Percentiles rank a stretch among this genome's conserved stretches.
Evolutionary conservation across 768 basidiomycete species (phyloP).

Genomic region (Naganishia randhawae): DNA sequence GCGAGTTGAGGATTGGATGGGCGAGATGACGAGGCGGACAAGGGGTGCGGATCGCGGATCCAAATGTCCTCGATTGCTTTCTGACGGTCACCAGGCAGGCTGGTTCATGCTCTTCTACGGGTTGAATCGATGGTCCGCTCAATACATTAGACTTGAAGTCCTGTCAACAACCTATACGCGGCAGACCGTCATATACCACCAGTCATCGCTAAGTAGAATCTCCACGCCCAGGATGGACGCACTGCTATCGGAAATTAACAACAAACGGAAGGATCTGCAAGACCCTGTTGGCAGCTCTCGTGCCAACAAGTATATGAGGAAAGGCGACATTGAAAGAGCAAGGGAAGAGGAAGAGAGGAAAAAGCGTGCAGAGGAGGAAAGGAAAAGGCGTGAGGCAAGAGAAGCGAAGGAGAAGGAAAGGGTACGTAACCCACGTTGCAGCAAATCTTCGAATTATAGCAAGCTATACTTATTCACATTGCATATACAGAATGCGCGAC

Average conservation of each 20-base stretch:
- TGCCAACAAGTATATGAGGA: conserved; percentile 76
- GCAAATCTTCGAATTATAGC: conserved; percentile 21
- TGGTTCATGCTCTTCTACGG: background rate
- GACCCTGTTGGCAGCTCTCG: conserved; percentile 38
- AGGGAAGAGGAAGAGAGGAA: conserved; percentile 54
- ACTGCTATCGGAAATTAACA: conserved; percentile 80
- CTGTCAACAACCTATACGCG: background rate
- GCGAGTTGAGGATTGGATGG: background rate
- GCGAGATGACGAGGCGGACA: conserved; percentile 14
- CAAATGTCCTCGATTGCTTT: conserved; percentile 14
- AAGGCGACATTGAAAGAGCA: conserved; percentile 76
- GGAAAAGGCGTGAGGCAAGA: conserved; percentile 41
- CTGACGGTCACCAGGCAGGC: background rate
- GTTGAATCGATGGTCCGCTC: background rate
- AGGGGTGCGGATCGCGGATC: background rate
- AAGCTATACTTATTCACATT: background rate
- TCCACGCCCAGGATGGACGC: conserved; percentile 65
- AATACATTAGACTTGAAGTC: background rate
- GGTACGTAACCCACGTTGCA: conserved; percentile 2
- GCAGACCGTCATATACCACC: background rate
- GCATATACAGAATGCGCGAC: conserved; percentile 4
- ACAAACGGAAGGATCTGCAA: conserved; percentile 74
- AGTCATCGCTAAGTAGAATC: background rate
- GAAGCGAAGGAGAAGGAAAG: conserved; percentile 40
- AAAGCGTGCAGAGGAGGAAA: conserved; percentile 51